Evolutionary conservation across 345 rosid species (phyloP).

Genomic region (Salix suchowensis): DNA sequence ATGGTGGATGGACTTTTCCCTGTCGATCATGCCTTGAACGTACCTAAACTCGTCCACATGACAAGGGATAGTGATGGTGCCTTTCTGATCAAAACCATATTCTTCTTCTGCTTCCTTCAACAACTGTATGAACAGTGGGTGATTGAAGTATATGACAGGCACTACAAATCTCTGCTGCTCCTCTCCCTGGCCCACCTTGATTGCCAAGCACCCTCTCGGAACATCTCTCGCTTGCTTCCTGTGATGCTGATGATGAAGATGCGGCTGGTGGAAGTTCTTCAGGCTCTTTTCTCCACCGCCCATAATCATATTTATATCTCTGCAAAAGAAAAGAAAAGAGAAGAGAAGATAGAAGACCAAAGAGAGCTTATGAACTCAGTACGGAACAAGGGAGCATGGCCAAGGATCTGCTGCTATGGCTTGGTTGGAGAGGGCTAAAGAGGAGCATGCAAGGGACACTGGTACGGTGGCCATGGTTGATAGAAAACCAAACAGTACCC

Average conservation of each 20-base stretch:
- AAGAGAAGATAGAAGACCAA: not conserved
- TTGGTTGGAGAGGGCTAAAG: constrained; percentile 28
- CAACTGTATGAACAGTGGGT: constrained; percentile 25
- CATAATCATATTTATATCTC: constrained; percentile 16
- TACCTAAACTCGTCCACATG: constrained; percentile 31
- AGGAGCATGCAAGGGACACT: constrained; percentile 32
- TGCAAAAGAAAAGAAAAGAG: not conserved
- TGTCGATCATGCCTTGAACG: constrained; percentile 45
- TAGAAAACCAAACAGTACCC: constrained; percentile 13
- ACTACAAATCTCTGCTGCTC: constrained; percentile 31
- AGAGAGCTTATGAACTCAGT: not conserved
- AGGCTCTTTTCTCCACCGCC: constrained; percentile 36
- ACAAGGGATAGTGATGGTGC: constrained; percentile 29
- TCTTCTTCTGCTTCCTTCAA: constrained; percentile 32
- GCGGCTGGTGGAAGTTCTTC: constrained; percentile 20
- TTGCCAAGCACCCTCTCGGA: constrained; percentile 29
- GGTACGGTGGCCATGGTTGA: constrained; percentile 36
- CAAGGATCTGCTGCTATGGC: constrained; percentile 36
- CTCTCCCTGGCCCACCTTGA: constrained; percentile 28
- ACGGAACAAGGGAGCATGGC: constrained; percentile 32
- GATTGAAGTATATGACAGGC: constrained; percentile 30
- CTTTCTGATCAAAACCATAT: constrained; percentile 29
- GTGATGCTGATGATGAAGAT: constrained; percentile 13
- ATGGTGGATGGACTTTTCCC: constrained; percentile 47
- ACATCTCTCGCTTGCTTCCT: constrained; percentile 20